Conservation (phyloP, 495 filamentous ascomycete species). For the Cladorrhinum samala region DNA sequence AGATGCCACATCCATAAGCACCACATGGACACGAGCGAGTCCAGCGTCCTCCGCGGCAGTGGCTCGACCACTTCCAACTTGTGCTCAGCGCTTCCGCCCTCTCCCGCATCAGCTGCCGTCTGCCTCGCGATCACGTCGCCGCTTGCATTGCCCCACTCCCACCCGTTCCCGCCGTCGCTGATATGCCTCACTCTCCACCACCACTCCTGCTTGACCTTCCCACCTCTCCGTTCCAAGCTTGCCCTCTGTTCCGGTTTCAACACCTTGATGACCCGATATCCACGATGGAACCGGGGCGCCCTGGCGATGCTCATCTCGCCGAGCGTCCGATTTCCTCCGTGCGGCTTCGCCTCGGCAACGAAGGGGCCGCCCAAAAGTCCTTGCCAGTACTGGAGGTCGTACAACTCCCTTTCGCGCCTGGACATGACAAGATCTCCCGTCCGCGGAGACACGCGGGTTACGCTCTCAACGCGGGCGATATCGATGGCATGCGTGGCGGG, state of each 20-base stretch:
- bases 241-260: conserved; percentile 9
- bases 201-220: conserved; percentile 12
- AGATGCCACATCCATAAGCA: conserved; percentile 30
- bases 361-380: conserved; percentile 12
- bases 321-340: conserved; percentile 11
- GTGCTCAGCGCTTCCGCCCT: neutral
- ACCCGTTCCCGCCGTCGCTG: conserved; percentile 9
- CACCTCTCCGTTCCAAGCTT: conserved; percentile 8
- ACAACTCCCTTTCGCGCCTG: conserved; percentile 20
- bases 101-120: conserved; percentile 5
- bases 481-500: conserved; percentile 13
- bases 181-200: conserved; percentile 20
- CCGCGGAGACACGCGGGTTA: conserved; percentile 12
- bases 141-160: conserved; percentile 21
- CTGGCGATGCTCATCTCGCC: conserved; percentile 20
- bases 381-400: conserved; percentile 22
- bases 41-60: conserved; percentile 21
- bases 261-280: conserved; percentile 18
- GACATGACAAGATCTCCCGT: conserved; percentile 17
- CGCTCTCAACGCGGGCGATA: conserved; percentile 26
- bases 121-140: conserved; percentile 25
- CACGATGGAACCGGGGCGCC: conserved; percentile 19
- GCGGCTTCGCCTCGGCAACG: conserved; percentile 15
- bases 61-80: conserved; percentile 22
- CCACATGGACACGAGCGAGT: conserved; percentile 30